Conservation (phyloP, 75 land plant genomes). For the Azolla pinnata region DNA sequence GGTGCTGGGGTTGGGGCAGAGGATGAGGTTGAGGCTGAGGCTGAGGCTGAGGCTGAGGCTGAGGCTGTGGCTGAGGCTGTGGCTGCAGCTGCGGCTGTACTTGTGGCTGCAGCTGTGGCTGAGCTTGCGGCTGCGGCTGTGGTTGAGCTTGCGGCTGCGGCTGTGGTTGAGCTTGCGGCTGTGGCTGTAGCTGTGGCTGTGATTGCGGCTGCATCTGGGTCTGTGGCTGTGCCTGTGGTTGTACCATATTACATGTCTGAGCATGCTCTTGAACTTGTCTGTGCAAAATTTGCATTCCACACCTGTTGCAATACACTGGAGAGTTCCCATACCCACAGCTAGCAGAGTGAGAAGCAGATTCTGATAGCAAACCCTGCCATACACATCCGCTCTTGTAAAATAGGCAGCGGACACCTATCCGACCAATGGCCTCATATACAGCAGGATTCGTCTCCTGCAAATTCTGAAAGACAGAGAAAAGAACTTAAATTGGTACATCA, state of each 20-base stretch:
- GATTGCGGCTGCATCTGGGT: conserved; percentile 5
- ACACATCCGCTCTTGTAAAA: conserved; percentile 64
- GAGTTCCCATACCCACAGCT: conserved; percentile 58
- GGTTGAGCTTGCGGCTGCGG: conserved; percentile 32
- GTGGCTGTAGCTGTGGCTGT: conserved; percentile 6
- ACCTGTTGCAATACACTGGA: conserved; percentile 73
- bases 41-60: no score
- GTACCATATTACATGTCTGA: conserved; percentile 58
- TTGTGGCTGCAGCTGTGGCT: no score
- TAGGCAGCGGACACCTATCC: conserved; percentile 53
- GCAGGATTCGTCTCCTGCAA: conserved; percentile 45
- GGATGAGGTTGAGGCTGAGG: conserved; percentile 6
- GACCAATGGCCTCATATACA: conserved; percentile 52
- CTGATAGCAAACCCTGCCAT: conserved; percentile 62
- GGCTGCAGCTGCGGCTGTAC: no score
- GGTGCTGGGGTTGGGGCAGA: conserved; percentile 18
- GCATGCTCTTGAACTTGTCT: conserved; percentile 81
- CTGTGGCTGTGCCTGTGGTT: conserved; percentile 22
- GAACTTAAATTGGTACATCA: no score
- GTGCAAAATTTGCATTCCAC: conserved; percentile 62
- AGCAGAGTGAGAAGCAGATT: conserved; percentile 44
- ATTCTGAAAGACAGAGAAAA: no score
- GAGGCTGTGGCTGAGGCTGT: conserved; percentile 13
- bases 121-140: conserved; percentile 28
- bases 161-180: conserved; percentile 22